A percentile compares a stretch with the other conserved stretches of the same genome.
Conservation (phyloP, 768 basidiomycete genomes). For the Tricholoma matsutake region DNA sequence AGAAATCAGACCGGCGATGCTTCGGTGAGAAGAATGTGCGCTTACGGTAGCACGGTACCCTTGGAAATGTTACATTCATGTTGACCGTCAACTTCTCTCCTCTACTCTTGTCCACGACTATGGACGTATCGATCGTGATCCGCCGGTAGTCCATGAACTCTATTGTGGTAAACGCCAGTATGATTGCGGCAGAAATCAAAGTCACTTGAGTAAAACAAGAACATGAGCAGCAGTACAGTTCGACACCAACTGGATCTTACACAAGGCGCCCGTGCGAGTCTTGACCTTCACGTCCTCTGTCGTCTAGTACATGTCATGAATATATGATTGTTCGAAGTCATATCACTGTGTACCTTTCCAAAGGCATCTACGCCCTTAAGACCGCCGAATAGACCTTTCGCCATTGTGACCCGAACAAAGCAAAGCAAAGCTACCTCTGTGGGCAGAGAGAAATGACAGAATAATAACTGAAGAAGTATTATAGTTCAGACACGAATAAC, state of each 20-base stretch:
- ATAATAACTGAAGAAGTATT: slow-evolving; percentile 15
- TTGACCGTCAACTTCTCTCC: slow-evolving; percentile 92
- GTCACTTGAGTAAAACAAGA: slow-evolving; percentile 59
- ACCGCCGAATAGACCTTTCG: slow-evolving; percentile 70
- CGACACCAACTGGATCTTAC: slow-evolving; percentile 43
- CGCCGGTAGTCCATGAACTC: slow-evolving; percentile 96
- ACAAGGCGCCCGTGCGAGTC: slow-evolving; percentile 88
- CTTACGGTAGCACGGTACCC: slow-evolving; percentile 97
- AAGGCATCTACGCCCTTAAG: slow-evolving; percentile 97
- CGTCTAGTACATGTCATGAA: slow-evolving; percentile 52
- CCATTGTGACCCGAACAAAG: slow-evolving; percentile 50
- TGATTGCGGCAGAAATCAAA: slow-evolving; percentile 86
- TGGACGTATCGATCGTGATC: slow-evolving; percentile 83
- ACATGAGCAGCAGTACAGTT: not conserved
- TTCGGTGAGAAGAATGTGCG: slow-evolving; percentile 12
- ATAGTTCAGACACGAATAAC: slow-evolving; percentile 14
- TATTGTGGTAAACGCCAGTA: slow-evolving; percentile 85
- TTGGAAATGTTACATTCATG: slow-evolving; percentile 92
- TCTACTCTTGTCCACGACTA: slow-evolving; percentile 91
- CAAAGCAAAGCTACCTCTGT: slow-evolving; percentile 33
- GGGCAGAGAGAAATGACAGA: slow-evolving; percentile 18
- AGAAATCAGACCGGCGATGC: not conserved
- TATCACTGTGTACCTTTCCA: slow-evolving; percentile 74
- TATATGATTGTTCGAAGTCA: slow-evolving; percentile 4
- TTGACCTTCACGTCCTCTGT: slow-evolving; percentile 99